Evolutionary conservation across 2,329 filamentous ascomycete species (phyloP).

Genomic region (Lecanicillium sp.): DNA sequence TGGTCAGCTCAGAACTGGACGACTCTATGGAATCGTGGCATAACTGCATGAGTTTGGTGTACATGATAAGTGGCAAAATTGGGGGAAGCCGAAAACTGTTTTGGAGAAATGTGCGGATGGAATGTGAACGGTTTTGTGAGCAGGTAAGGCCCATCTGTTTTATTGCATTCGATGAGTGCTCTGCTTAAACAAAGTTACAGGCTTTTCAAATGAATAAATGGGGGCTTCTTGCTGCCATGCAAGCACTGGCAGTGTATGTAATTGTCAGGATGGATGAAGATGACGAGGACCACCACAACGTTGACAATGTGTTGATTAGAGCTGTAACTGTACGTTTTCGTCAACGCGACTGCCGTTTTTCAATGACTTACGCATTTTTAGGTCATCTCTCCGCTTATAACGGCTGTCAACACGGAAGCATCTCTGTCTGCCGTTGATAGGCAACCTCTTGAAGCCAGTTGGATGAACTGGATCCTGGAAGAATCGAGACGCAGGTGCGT

Average conservation of each 20-base stretch:
- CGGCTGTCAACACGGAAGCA: not conserved
- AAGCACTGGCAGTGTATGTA: slow-evolving; percentile 6
- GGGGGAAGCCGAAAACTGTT: slow-evolving; percentile 3
- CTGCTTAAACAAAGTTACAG: not conserved
- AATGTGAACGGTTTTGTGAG: slow-evolving; percentile 5
- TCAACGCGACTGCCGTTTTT: no score
- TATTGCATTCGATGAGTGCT: no score
- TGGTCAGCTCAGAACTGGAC: not conserved
- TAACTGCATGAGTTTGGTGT: slow-evolving; percentile 8
- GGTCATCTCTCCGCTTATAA: slow-evolving; percentile 1
- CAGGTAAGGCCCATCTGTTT: not conserved
- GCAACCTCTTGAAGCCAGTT: not conserved
- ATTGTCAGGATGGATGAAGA: slow-evolving; percentile 6
- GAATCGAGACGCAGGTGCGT: slow-evolving; percentile 4
- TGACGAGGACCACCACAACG: not conserved
- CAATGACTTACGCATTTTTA: no score
- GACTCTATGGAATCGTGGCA: slow-evolving; percentile 3
- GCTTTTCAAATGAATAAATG: slow-evolving; percentile 1
- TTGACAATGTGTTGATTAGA: slow-evolving; percentile 4
- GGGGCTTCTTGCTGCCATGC: slow-evolving; percentile 8
- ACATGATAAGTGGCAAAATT: slow-evolving; percentile 4
- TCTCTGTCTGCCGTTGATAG: not conserved
- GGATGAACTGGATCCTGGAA: slow-evolving; percentile 5
- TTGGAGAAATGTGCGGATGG: slow-evolving; percentile 5
- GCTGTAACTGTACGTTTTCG: slow-evolving; percentile 5